A percentile compares a stretch with the other conserved stretches of the same genome.
phyloP scores from a whole-genome alignment of 2,329 filamentous ascomycete species.

The Graphiopsis chlorocephala region DNA sequence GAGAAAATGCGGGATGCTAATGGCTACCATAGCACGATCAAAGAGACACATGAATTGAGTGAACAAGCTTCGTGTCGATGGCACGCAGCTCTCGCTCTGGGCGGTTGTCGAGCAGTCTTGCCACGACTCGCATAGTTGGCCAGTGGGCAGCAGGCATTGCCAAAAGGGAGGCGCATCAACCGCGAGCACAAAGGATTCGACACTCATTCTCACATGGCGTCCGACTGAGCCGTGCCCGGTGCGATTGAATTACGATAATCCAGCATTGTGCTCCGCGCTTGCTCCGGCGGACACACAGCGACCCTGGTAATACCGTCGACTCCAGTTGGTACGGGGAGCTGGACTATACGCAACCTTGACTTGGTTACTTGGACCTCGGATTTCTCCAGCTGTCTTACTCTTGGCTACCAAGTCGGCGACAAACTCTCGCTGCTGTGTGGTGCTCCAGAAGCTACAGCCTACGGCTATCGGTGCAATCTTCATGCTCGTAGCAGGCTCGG shows the following conservation, averaged over 20 bases:
- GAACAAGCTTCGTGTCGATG: not conserved
- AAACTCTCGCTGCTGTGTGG: not conserved
- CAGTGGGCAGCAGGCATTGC: not conserved
- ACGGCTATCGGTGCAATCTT: not conserved
- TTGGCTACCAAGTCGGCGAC: not conserved
- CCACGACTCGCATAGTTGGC: not conserved
- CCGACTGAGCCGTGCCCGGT: not conserved
- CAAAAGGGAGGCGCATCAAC: not conserved
- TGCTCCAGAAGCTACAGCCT: not conserved
- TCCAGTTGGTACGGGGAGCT: not conserved
- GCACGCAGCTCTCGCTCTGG: not conserved
- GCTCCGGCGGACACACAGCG: not conserved
- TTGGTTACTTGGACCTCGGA: not conserved
- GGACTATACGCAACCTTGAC: not conserved
- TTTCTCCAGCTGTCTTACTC: not conserved
- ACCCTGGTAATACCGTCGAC: not conserved
- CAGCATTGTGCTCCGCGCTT: not conserved
- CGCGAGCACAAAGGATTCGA: not conserved
- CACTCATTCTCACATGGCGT: not conserved
- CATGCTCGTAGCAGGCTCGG: not conserved
- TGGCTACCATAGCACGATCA: not conserved
- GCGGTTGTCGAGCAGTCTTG: not conserved
- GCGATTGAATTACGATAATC: not conserved
- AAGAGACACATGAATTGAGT: not conserved
- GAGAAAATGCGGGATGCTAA: not conserved